Conservation (phyloP, 2,329 filamentous ascomycete species). For the Ploettnerulaceae sp. region DNA sequence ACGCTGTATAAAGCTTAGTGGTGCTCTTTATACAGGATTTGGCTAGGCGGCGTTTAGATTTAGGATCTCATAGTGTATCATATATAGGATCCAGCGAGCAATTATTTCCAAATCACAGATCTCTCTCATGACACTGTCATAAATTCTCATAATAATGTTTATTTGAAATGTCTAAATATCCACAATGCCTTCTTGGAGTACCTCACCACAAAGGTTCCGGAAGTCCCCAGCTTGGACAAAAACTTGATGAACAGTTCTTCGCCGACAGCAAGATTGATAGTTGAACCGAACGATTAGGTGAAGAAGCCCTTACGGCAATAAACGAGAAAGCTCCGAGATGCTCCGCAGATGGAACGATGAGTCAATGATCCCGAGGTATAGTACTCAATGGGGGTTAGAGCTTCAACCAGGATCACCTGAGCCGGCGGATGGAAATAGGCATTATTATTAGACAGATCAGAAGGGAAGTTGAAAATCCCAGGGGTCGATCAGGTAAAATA, state of each 20-base stretch:
- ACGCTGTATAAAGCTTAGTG: slow-evolving; percentile 81
- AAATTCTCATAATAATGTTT: neutral
- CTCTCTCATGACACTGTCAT: neutral
- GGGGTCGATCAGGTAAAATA: no score
- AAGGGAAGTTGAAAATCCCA: no score
- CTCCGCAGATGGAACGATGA: neutral
- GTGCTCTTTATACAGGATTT: slow-evolving; percentile 3
- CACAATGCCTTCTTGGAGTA: no score
- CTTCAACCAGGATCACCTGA: no score
- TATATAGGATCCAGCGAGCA: slow-evolving; percentile 4
- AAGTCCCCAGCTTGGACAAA: slow-evolving; percentile 33
- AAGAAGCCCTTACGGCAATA: no score
- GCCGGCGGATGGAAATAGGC: no score
- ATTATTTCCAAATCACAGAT: slow-evolving; percentile 1
- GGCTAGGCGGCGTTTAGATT: slow-evolving; percentile 9
- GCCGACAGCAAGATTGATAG: no score
- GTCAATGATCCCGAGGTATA: neutral
- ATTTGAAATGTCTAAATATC: neutral
- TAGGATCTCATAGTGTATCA: slow-evolving; percentile 9
- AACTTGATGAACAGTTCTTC: slow-evolving; percentile 36
- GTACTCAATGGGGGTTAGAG: no score
- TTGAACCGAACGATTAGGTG: no score
- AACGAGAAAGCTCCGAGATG: neutral
- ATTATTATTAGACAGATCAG: no score
- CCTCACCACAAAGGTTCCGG: slow-evolving; percentile 17